These are phyloP conservation scores for Cyclotella sp. DNA, from an alignment of 108 stramenopile species.

Conservation along the genomic window DNA sequence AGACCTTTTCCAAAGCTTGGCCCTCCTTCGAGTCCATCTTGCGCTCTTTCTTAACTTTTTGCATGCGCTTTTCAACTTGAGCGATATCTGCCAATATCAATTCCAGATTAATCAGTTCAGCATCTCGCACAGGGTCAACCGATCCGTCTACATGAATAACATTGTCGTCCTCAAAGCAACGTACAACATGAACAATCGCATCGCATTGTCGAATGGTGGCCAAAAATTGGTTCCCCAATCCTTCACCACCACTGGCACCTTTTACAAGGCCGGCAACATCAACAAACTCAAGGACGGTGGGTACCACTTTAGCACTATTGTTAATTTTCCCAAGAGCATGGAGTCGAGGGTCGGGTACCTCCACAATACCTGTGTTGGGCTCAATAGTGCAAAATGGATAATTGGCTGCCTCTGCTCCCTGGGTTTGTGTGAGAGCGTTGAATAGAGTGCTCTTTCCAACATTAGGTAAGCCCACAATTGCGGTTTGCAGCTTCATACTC, in stretches of 20 bases:
- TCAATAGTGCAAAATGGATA: slow-evolving; percentile 94
- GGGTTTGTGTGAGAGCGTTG: slow-evolving; percentile 96
- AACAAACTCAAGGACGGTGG: slow-evolving; percentile 95
- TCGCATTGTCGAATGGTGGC: slow-evolving; percentile 96
- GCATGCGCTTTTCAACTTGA: slow-evolving; percentile 93
- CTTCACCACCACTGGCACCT: slow-evolving; percentile 97
- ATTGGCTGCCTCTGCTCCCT: slow-evolving; percentile 91
- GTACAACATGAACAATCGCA: slow-evolving; percentile 76
- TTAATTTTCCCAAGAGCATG: slow-evolving; percentile 78
- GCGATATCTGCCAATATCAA: slow-evolving; percentile 95
- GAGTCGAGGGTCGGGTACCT: slow-evolving; percentile 92
- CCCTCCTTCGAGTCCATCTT: slow-evolving; percentile 74
- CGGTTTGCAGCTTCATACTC: slow-evolving; percentile 91
- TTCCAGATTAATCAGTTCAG: slow-evolving; percentile 97
- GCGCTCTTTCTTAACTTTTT: slow-evolving; percentile 82
- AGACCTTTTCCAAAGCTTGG: slow-evolving; percentile 87
- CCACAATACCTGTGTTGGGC: slow-evolving; percentile 95
- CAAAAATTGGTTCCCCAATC: slow-evolving; percentile 99
- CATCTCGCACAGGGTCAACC: slow-evolving; percentile 95
- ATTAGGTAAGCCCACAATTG: slow-evolving; percentile 97
- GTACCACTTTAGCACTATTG: slow-evolving; percentile 86
- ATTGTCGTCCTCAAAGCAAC: slow-evolving; percentile 99
- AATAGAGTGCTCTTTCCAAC: slow-evolving; percentile 98
- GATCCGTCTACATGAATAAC: slow-evolving; percentile 95
- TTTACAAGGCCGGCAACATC: slow-evolving; percentile 99